Conservation (phyloP, 768 basidiomycete species). For the Tylopilus sp. region DNA sequence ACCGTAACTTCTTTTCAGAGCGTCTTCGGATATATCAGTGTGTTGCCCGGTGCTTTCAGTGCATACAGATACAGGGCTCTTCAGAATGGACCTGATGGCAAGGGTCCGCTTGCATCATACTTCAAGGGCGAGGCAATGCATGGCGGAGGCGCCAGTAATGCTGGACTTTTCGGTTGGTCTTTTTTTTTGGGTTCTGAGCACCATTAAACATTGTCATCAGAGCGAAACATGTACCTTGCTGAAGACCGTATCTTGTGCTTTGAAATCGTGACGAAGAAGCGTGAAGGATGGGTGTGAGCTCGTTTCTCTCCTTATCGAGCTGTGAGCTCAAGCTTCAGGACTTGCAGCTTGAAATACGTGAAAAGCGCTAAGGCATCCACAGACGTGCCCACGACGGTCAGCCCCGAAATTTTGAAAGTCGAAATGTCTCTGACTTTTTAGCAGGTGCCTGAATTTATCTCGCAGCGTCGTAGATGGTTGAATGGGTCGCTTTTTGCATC, state of each 20-base stretch:
- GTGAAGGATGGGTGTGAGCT: constrained; percentile 75
- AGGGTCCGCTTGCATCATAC: constrained; percentile 87
- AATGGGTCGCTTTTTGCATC: constrained; percentile 92
- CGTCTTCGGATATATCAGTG: constrained; percentile 83
- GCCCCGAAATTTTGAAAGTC: constrained; percentile 8
- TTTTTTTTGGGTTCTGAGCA: not conserved
- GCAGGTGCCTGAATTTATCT: constrained; percentile 88
- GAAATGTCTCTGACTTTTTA: not conserved
- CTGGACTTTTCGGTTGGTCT: constrained; percentile 59
- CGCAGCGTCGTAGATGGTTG: constrained; percentile 86
- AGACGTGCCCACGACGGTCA: constrained; percentile 84
- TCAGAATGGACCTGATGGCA: constrained; percentile 81
- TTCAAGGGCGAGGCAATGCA: constrained; percentile 93
- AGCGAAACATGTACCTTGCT: constrained; percentile 90
- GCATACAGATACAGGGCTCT: constrained; percentile 89
- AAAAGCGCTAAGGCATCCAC: constrained; percentile 93
- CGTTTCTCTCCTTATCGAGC: not conserved
- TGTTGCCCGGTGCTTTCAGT: constrained; percentile 89
- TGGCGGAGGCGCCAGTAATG: constrained; percentile 50
- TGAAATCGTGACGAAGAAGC: constrained; percentile 89
- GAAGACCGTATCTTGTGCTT: constrained; percentile 92
- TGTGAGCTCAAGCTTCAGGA: constrained; percentile 4
- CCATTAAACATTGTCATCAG: constrained; percentile 24
- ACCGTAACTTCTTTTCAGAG: constrained; percentile 39
- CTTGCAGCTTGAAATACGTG: constrained; percentile 72